phyloP scores from a whole-genome alignment of 352 stramenopile species.

The Phytophthora sojae region DNA sequence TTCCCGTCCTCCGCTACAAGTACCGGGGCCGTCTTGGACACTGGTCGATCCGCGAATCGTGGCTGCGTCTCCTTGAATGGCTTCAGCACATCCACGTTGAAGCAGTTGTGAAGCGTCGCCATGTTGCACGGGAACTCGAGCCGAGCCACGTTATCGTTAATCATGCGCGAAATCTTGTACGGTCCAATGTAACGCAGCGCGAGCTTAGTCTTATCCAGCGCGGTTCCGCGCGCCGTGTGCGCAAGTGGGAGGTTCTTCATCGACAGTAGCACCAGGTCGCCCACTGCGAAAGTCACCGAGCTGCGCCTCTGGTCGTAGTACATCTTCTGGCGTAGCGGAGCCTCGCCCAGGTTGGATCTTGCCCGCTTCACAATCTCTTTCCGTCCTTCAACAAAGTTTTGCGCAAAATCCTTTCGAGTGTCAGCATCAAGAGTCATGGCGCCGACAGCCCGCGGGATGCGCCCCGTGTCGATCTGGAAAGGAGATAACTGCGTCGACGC shows the following conservation, averaged over 20 bases:
- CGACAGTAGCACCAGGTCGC: background rate
- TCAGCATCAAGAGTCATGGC: no score
- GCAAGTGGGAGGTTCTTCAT: background rate
- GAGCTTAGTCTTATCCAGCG: background rate
- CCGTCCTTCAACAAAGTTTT: background rate
- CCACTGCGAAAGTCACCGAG: background rate
- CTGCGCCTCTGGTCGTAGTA: background rate
- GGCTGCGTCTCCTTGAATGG: background rate
- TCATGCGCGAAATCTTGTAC: background rate
- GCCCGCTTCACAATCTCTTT: background rate
- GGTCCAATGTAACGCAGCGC: background rate
- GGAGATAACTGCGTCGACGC: slow-evolving; percentile 6
- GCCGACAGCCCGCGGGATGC: background rate
- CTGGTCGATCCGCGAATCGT: background rate
- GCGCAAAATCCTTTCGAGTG: background rate
- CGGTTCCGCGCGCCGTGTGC: background rate
- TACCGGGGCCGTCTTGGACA: background rate
- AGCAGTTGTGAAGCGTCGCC: background rate
- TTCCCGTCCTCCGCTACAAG: background rate
- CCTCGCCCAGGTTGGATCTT: background rate
- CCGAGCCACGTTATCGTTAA: slow-evolving; percentile 1
- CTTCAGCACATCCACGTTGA: background rate
- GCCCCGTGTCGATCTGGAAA: slow-evolving; percentile 16
- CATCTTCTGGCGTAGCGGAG: background rate
- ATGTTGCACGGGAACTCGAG: background rate